Base-by-base conservation (phyloP, 1,284 basidiomycete species). In the Ustilago xerochloae region DNA sequence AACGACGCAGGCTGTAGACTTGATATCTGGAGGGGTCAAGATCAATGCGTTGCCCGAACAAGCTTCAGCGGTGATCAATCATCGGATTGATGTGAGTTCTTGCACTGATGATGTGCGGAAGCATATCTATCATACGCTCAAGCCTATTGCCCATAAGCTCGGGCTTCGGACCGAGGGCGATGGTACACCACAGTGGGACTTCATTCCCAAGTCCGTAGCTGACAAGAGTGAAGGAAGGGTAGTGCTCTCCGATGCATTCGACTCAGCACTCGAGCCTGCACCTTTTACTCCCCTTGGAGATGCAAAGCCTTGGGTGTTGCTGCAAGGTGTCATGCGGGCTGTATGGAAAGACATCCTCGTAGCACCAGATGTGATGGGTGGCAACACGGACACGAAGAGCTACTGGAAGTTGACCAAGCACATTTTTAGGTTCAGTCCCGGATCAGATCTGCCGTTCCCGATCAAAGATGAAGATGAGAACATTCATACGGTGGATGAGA, bases 1-100 rank as follows among this genome's bases (percentile, higher is more conserved):
- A 30, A 92, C 90, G 2, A 91, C 91, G 0, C 90, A 91, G 79
- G 91, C 91, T 1, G 87, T 90, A 36, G 90, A 91, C 77, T 81
- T 91, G 7, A 87, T 91, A 39, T 79, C 86, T 7, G 91, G 90
- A 3, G 91, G 91, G 16, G 89, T 91, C 41, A 91, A 92, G 84
- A 86, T 84, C 52, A 90, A 90, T 70, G 89, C 89, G 1, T 85
- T 90, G 1, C 89, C 89, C 0, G 89, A 90, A 81, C 84, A 85
- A 58, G 87, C 87, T 1, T 87, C 84, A 69, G 88, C 88, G 6
- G 80, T 88, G 18, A 49, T 90, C 54, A 90, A 91, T 73, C 89
- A 90, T 73, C 88, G 90, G 15, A 88, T 90, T 61, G 86, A 88
- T 6, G 87, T 87, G 18, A 53, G 73, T 24, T 88, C 88, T 54